Evolutionary conservation across 1,284 basidiomycete genomes (phyloP).

Genomic region (Phlebopus sp.): DNA sequence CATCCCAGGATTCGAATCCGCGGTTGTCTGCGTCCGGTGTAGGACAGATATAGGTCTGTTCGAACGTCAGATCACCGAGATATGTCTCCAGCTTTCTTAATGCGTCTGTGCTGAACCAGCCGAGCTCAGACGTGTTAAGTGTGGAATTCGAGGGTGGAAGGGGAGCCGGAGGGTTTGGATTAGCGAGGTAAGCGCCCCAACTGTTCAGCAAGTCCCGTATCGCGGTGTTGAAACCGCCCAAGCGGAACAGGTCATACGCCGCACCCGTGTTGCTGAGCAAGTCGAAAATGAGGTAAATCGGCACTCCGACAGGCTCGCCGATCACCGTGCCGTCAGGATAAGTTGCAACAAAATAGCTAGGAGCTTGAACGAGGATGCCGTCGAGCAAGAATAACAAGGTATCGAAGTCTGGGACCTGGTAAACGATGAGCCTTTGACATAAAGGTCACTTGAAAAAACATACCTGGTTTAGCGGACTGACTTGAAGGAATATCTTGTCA

Average conservation of each 20-base stretch:
- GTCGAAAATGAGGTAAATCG: conserved; percentile 15
- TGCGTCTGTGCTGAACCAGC: no score
- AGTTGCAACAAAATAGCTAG: conserved; percentile 11
- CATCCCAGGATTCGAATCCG: conserved; percentile 42
- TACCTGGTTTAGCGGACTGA: conserved; percentile 8
- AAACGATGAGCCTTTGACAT: background rate
- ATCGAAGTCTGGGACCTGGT: conserved; percentile 13
- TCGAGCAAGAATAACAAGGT: conserved; percentile 13
- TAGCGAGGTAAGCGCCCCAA: conserved; percentile 15
- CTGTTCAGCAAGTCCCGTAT: conserved; percentile 11
- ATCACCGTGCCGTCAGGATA: conserved; percentile 15
- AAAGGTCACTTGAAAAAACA: background rate
- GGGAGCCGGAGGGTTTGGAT: no score
- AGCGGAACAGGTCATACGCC: conserved; percentile 15
- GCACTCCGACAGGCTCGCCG: conserved; percentile 10
- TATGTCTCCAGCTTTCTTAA: no score
- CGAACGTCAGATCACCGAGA: background rate
- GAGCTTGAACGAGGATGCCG: conserved; percentile 10
- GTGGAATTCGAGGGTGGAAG: no score
- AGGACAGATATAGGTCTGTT: background rate
- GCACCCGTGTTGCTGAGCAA: conserved; percentile 15
- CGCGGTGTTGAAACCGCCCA: conserved; percentile 20
- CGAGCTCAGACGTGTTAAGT: no score
- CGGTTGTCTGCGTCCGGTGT: background rate
- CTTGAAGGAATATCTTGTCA: conserved; percentile 16